Percentiles rank a stretch among this genome's conserved stretches.
Conservation (phyloP, 371 early-diverging fungal species). For the Mortierella sp. region DNA sequence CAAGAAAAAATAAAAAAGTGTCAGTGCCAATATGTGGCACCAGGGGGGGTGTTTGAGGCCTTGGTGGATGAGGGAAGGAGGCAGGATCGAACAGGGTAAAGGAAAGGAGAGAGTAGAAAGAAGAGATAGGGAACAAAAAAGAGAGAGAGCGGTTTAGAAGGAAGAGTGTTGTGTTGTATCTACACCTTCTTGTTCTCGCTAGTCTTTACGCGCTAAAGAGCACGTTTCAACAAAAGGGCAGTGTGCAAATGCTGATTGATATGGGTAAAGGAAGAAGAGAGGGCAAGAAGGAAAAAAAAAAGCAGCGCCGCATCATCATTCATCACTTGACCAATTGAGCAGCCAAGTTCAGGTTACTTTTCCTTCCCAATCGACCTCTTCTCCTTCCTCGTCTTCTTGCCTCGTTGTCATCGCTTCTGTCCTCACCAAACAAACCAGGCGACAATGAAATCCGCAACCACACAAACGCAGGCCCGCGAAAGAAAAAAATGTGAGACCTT, state of each 20-base stretch:
- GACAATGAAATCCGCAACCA: background rate
- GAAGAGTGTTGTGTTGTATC: no score
- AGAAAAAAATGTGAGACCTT: background rate
- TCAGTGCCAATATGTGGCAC: conserved; percentile 8
- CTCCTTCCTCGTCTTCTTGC: background rate
- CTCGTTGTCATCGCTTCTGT: background rate
- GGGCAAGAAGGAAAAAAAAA: background rate
- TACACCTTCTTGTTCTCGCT: no score
- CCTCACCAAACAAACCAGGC: conserved; percentile 9
- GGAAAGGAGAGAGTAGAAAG: background rate
- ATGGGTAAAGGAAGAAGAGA: background rate
- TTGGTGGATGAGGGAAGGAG: background rate
- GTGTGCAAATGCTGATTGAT: background rate
- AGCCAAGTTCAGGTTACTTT: background rate
- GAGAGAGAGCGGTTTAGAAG: background rate
- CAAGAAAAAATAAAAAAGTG: conserved; percentile 5
- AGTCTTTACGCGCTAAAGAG: background rate
- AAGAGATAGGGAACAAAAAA: background rate
- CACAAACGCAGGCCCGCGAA: background rate
- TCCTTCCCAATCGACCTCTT: background rate
- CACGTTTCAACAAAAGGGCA: background rate
- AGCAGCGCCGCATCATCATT: background rate
- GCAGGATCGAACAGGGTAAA: background rate
- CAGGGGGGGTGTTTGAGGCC: background rate
- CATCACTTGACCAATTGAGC: conserved; percentile 2